phyloP scores from a whole-genome alignment of 495 filamentous ascomycete genomes.

The Cladorrhinum samala region DNA sequence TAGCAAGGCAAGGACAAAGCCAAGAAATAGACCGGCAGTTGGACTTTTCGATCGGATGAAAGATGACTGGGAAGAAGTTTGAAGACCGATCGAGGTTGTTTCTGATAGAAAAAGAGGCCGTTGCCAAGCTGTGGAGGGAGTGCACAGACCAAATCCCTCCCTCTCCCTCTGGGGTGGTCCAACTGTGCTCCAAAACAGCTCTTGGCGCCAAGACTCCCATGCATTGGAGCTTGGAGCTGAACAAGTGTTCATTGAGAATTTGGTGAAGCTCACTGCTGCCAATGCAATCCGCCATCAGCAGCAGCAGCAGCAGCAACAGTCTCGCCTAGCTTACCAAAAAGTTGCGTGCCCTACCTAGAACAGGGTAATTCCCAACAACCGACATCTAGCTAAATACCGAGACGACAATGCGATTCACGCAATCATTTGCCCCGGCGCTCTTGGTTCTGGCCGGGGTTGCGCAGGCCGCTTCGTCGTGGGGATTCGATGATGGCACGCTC shows the following conservation, averaged over 20 bases:
- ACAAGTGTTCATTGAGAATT: slow-evolving; percentile 30
- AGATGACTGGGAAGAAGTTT: too few species aligned
- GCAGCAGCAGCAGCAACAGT: slow-evolving; percentile 14
- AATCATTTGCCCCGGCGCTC: slow-evolving; percentile 43
- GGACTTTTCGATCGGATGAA: too few species aligned
- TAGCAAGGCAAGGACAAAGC: too few species aligned
- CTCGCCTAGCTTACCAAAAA: slow-evolving; percentile 11
- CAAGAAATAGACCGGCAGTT: too few species aligned
- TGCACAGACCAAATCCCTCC: not conserved
- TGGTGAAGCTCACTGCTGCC: too few species aligned
- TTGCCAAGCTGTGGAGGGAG: not conserved
- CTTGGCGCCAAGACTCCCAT: slow-evolving; percentile 1
- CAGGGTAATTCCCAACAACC: slow-evolving; percentile 1
- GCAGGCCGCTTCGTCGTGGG: slow-evolving; percentile 70
- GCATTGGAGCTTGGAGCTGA: slow-evolving; percentile 20
- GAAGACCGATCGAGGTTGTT: not conserved
- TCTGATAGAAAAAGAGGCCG: not conserved
- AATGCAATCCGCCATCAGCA: too few species aligned
- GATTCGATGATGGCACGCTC: slow-evolving; percentile 78
- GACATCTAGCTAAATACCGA: slow-evolving; percentile 9
- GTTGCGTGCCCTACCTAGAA: slow-evolving; percentile 5
- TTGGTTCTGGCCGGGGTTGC: slow-evolving; percentile 40
- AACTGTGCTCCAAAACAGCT: slow-evolving; percentile 9
- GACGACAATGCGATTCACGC: slow-evolving; percentile 43
- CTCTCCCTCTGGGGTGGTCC: not conserved